Base-by-base conservation (phyloP, 345 rosid species). In the Eucalyptus tenuipes region DNA sequence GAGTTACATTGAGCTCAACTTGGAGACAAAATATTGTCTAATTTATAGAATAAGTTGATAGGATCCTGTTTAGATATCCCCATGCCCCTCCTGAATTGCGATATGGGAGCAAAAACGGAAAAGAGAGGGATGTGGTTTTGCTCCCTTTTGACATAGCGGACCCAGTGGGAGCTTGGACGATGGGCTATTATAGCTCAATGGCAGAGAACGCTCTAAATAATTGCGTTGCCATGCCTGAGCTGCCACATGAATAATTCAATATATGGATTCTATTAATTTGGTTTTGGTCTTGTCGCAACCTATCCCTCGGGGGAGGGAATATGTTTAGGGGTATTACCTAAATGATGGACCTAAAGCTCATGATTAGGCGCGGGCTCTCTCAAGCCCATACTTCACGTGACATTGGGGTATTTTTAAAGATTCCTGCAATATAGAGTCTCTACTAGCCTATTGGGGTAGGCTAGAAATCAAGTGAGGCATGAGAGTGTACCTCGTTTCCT, bases 301-400 rank as follows among this genome's bases (percentile, higher is more conserved):
- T 48, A 48, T 2, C 49, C 49, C 13, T 0, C 0, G 2, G 49
- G 6, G 13, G 15, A 1, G 49, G 0, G 49, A 48, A 48, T 48
- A 13, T 0, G 15, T 48, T 48, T 48, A 48, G 1, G 15, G 49
- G 2, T 48, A 48, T 48, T 48, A 48, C 5, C 2, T 48, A 48
- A 48, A 48, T 48, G 5, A 48, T 48, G 13, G 2, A 48, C 6
- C 2, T 48, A 13, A 48, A 2, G 1, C 49, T 0, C 49, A 48
- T 48, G 1, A 48, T 48, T 48, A 13, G 1, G 2, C 49, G 13
- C 2, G 5, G 0, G 13, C 49, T 48, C 49, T 48, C 6, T 0
- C 2, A 49, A 49, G 0, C 52, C n/a, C n/a, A n/a, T n/a, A n/a
- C n/a, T n/a, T n/a, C n/a, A n/a, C n/a, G n/a, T n/a, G n/a, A n/a